Evolutionary conservation across 2,329 filamentous ascomycete genomes (phyloP), one percentile per base, ranked within the genome.

Genomic region (Emericellopsis cladophorae): DNA sequence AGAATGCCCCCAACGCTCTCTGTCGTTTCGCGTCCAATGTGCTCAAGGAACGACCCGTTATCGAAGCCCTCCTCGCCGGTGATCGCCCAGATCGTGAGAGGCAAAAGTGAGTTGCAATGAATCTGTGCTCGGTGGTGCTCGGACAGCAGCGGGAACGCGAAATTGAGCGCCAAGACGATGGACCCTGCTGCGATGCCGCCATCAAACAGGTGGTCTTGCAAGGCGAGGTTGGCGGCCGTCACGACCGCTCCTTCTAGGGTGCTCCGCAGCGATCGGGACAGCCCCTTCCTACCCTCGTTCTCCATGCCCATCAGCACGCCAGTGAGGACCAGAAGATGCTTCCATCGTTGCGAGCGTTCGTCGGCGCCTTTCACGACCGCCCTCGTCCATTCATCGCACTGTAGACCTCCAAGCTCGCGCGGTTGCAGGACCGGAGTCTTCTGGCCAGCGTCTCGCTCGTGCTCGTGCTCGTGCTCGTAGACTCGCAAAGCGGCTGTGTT

Each of bases 301-400:
- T 84, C 81, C 53, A 89, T 81, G 8, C 85, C 87, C 54, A 90
- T 72, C 43, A 95, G 61, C 18, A 94, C 65, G 4, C 87, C 89
- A 0, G 80, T 79, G 8, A 95, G 72, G 5, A 89, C 72, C n/a
- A 95, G 66, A 24, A 88, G 61, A 58, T 95, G 88, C 57, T 87
- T 81, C 87, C 87, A 95, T 53, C 85, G 68, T 22, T 68, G 71
- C 14, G 76, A 76, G 36, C 69, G 67, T 26, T 70, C 70, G 41
- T 79, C 74, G 9, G 72, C 66, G 31, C 75, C 76, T 49, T 70
- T 70, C 35, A 70, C 67, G 4, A 79, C 67, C 1, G 72, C 72
- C 16, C 67, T 64, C 8, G 72, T 63, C 75, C 76, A 80, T 18
- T 62, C 65, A 39, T 76, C 70, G 47, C 66, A 65, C 22, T 54